Evolutionary conservation across 345 rosid genomes (phyloP).

Genomic region (Noccaea bulbosa): DNA sequence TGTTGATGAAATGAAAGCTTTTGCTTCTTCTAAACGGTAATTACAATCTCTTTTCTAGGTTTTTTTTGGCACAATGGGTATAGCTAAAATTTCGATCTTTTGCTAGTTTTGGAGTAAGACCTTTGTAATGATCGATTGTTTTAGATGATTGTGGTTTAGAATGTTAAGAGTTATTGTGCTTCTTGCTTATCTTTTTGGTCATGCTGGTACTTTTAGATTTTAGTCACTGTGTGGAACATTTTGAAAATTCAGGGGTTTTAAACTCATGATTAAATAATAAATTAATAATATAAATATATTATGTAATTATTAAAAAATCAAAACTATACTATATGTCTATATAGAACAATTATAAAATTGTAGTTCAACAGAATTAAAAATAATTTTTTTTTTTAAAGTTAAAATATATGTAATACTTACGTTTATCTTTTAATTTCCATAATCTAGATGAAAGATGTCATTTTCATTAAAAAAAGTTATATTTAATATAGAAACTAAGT

Average conservation of each 20-base stretch:
- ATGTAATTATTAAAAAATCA: too few relatives aligned
- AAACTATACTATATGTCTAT: too few relatives aligned
- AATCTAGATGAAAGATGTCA: too few relatives aligned
- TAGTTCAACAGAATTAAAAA: too few relatives aligned
- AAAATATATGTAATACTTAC: too few relatives aligned
- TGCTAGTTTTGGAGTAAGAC: background rate
- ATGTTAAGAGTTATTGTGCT: background rate
- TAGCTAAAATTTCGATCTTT: constrained; percentile 11
- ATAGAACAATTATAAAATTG: too few relatives aligned
- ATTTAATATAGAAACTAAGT: too few relatives aligned
- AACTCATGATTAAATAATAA: too few relatives aligned
- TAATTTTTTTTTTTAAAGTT: too few relatives aligned
- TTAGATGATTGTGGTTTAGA: constrained; percentile 7
- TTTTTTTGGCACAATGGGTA: background rate
- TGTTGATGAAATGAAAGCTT: constrained; percentile 46
- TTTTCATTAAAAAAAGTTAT: too few relatives aligned
- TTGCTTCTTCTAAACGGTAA: constrained; percentile 40
- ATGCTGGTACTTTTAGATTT: background rate
- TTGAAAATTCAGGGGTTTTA: background rate
- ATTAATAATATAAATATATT: too few relatives aligned
- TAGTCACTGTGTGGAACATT: background rate
- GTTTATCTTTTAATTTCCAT: too few relatives aligned
- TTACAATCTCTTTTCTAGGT: background rate
- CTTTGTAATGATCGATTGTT: background rate
- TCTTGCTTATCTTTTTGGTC: background rate